Evolutionary conservation across 2,329 filamentous ascomycete species (phyloP).

Genomic region (Aspergillus flavus): DNA sequence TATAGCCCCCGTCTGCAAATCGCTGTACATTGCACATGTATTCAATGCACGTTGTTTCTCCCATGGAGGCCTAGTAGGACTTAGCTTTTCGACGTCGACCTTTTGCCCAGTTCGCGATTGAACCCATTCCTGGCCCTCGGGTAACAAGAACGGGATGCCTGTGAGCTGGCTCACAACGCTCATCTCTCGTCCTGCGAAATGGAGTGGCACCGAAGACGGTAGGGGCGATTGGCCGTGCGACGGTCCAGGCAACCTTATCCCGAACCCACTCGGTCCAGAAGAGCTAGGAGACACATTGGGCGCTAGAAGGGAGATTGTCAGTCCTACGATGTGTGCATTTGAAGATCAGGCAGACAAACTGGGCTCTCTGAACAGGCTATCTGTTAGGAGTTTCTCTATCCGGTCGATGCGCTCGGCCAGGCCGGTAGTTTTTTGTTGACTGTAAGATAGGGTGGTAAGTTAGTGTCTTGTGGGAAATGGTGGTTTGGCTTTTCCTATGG

Average conservation of each 20-base stretch:
- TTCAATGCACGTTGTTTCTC: constrained; percentile 35
- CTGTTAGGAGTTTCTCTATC: constrained; percentile 43
- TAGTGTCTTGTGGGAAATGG: neutral
- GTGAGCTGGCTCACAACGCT: constrained; percentile 52
- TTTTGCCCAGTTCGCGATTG: constrained; percentile 48
- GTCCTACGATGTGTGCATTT: neutral
- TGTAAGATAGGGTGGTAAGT: constrained; percentile 7
- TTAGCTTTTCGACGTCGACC: constrained; percentile 33
- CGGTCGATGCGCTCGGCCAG: constrained; percentile 45
- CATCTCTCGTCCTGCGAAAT: constrained; percentile 53
- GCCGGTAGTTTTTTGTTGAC: constrained; percentile 27
- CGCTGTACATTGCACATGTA: constrained; percentile 23
- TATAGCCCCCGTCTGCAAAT: constrained; percentile 21
- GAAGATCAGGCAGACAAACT: constrained; percentile 20
- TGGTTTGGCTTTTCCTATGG: neutral
- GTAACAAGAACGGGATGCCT: constrained; percentile 54
- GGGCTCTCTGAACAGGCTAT: constrained; percentile 29
- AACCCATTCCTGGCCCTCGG: constrained; percentile 53
- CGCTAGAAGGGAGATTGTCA: constrained; percentile 13
- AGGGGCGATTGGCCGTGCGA: constrained; percentile 19
- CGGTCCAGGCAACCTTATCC: neutral
- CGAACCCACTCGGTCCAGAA: constrained; percentile 13
- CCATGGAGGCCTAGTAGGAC: constrained; percentile 35
- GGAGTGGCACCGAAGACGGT: constrained; percentile 42
- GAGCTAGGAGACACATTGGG: constrained; percentile 21